Evolutionary conservation across 352 stramenopile species (phyloP).

Genomic region (Phytophthora fragariae): DNA sequence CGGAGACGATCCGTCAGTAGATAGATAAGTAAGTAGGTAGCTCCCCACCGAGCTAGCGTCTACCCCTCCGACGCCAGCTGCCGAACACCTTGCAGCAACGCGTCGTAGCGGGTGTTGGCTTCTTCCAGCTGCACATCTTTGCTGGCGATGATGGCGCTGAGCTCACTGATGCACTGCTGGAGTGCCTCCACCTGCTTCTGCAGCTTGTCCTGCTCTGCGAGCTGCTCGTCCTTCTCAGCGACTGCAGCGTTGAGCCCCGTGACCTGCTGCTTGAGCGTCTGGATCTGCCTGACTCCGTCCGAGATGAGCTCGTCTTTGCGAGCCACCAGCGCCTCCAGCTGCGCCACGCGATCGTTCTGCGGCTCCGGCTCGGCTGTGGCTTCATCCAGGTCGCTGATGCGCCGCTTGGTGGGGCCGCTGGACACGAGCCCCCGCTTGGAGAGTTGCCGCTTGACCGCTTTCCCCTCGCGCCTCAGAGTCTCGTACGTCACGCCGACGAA

Average conservation of each 20-base stretch:
- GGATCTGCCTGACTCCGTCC: conserved; percentile 17
- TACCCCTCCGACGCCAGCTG: conserved; percentile 11
- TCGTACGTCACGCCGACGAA: conserved; percentile 25
- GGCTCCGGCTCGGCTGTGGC: conserved; percentile 11
- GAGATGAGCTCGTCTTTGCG: conserved; percentile 14
- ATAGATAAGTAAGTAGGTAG: background rate
- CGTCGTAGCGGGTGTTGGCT: conserved; percentile 16
- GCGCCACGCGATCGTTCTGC: background rate
- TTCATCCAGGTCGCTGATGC: conserved; percentile 1
- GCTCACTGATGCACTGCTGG: conserved; percentile 24
- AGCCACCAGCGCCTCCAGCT: conserved; percentile 6
- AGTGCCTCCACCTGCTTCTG: conserved; percentile 22
- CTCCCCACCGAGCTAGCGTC: background rate
- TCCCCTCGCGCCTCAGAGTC: conserved; percentile 22
- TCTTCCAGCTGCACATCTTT: conserved; percentile 20
- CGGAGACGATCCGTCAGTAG: background rate
- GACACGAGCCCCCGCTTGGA: background rate
- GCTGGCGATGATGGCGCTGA: conserved; percentile 27
- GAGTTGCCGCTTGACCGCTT: conserved; percentile 22
- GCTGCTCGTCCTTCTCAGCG: conserved; percentile 6
- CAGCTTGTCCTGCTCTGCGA: conserved; percentile 5
- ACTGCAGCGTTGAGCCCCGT: background rate
- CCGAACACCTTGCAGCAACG: conserved; percentile 13
- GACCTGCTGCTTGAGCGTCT: conserved; percentile 22
- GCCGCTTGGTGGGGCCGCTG: background rate